Evolutionary conservation across 2,329 filamentous ascomycete species (phyloP).

Genomic region (Colletotrichum liriopes): DNA sequence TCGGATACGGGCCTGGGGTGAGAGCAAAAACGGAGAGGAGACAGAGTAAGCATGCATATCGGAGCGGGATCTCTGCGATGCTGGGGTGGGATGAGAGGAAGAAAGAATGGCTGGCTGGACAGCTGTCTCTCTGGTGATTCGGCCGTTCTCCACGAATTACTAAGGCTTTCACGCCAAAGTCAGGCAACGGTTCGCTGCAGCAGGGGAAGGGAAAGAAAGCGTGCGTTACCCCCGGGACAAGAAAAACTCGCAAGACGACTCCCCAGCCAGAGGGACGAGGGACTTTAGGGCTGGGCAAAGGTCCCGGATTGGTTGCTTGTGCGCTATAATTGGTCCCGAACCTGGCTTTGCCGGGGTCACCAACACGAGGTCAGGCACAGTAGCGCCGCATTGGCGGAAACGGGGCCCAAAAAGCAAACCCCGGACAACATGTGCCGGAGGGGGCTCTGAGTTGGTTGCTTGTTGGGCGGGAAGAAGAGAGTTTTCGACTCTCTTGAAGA

Average conservation of each 20-base stretch:
- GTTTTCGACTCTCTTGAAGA: neutral
- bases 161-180: neutral
- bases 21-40: slow-evolving; percentile 4
- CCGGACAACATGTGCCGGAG: slow-evolving; percentile 13
- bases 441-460: neutral
- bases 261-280: neutral
- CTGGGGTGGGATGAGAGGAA: neutral
- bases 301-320: slow-evolving; percentile 10
- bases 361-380: slow-evolving; percentile 42
- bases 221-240: neutral
- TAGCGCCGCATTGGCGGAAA: slow-evolving; percentile 39
- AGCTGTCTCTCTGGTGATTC: slow-evolving; percentile 32
- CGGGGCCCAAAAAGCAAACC: slow-evolving; percentile 26
- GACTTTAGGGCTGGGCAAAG: slow-evolving; percentile 19
- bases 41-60: slow-evolving; percentile 18
- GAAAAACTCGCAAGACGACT: neutral
- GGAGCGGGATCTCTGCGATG: slow-evolving; percentile 15
- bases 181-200: slow-evolving; percentile 8
- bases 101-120: slow-evolving; percentile 25
- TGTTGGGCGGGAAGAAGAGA: neutral
- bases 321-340: slow-evolving; percentile 34
- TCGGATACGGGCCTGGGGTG: slow-evolving; percentile 29
- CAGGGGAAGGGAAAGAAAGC: neutral
- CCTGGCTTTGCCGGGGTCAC: slow-evolving; percentile 13
- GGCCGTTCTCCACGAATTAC: slow-evolving; percentile 7